Base-by-base conservation (phyloP, 2,329 filamentous ascomycete species). In the Aspergillus chevalieri region DNA sequence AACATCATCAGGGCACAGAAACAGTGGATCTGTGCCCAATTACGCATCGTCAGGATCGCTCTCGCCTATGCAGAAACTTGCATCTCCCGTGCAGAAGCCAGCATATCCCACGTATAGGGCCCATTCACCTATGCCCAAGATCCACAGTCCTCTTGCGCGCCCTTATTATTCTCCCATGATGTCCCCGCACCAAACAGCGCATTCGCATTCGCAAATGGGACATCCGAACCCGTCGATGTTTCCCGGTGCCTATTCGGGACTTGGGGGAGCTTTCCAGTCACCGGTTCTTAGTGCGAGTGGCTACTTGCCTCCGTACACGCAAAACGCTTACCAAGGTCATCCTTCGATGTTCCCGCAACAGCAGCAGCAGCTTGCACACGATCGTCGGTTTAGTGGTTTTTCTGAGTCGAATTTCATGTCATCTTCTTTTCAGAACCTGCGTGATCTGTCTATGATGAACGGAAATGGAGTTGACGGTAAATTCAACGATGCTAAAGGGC, bases 111-210 rank as follows among this genome's bases (percentile, higher is more conserved):
- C 15, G 6, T 22, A 30, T 26, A 28, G 42, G 12, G 22, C 42
- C n/a, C 34, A 58, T 17, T 65, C 64, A 9, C 64, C 64, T 2
- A 47, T 61, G 3, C 60, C 63, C 43, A 67, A 66, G 56, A 54
- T 65, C 46, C 62, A 62, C 60, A 69, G 64, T 44, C 69, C 70
- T 19, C 62, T 68, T 43, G 62, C 66, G 43, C 63, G 63, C 47
- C 57, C 62, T n/a, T 69, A 72, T 55, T 62, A 61, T 42, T 66
- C 68, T 41, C 65, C 68, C 19, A 56, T 57, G 51, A 65, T 70
- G 57, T 69, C 67, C 22, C 61, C 64, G 9, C 61, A 63, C 33
- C 42, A 26, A 17, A n/a, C 22, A 19, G 6, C 15, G 38, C 38
- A 8, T 12, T 54, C 59, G 38, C 19, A 15, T 5, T 54, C 59